Conservation (phyloP, 768 basidiomycete genomes). For the Termitomyces sp. region DNA sequence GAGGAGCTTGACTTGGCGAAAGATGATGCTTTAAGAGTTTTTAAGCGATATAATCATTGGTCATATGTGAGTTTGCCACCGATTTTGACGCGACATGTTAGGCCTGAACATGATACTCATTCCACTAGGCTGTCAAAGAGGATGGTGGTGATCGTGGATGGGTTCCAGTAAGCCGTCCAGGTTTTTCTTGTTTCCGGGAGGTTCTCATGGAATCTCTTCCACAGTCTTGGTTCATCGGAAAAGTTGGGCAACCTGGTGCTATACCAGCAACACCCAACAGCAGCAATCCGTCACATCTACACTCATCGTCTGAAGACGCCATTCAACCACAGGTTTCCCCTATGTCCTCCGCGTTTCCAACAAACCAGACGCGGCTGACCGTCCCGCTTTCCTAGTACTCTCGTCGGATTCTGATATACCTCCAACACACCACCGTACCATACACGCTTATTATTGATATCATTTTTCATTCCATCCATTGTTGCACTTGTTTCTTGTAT, state of each 20-base stretch:
- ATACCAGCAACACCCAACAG: conserved; percentile 40
- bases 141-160: conserved; percentile 92
- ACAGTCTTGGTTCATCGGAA: conserved; percentile 96
- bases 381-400: conserved; percentile 12
- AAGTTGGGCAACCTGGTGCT: conserved; percentile 54
- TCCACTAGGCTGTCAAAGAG: conserved; percentile 88
- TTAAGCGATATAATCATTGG: conserved; percentile 99
- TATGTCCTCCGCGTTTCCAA: conserved; percentile 80
- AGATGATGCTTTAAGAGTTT: conserved; percentile 85
- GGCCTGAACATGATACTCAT: background rate
- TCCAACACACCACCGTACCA: too few species aligned
- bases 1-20: conserved; percentile 89
- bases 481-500: conserved; percentile 9
- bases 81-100: conserved; percentile 6
- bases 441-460: background rate
- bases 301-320: conserved; percentile 28
- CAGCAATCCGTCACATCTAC: conserved; percentile 25
- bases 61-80: conserved; percentile 60
- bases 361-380: conserved; percentile 32
- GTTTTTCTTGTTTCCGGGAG: background rate
- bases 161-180: conserved; percentile 66
- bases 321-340: conserved; percentile 61
- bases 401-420: background rate
- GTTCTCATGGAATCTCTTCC: conserved; percentile 4
- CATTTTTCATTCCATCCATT: background rate